These are phyloP conservation scores for Phytopythium montanum DNA, from an alignment of 352 stramenopile species.

Conservation along the genomic window DNA sequence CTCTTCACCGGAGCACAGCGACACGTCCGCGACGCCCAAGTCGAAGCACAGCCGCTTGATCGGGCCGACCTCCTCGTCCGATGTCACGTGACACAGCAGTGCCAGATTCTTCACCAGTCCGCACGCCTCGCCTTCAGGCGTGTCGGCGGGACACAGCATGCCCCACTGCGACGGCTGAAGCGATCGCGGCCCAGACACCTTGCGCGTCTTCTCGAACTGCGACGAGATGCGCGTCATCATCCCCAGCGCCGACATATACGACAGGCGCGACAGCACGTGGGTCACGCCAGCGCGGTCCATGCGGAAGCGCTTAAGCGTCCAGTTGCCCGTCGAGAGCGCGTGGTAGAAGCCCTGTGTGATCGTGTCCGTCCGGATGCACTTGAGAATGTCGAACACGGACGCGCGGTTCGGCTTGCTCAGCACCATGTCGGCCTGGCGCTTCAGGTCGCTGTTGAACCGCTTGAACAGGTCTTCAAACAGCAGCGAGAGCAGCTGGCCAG, in stretches of 20 bases:
- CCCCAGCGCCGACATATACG: slow-evolving; percentile 98
- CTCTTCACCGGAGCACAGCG: slow-evolving; percentile 93
- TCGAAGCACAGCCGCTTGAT: slow-evolving; percentile 97
- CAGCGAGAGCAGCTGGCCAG: slow-evolving; percentile 96
- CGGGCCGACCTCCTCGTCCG: slow-evolving; percentile 88
- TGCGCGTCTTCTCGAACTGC: slow-evolving; percentile 99
- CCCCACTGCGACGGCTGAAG: slow-evolving; percentile 99
- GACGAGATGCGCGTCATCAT: slow-evolving; percentile 99
- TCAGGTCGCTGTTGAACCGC: slow-evolving; percentile 98
- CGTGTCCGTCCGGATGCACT: slow-evolving; percentile 96
- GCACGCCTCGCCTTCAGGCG: slow-evolving; percentile 98
- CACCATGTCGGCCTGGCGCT: slow-evolving; percentile 96
- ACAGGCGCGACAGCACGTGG: slow-evolving; percentile 96
- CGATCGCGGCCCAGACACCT: slow-evolving; percentile 96
- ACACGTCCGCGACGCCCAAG: slow-evolving; percentile 96
- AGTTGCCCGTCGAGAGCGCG: slow-evolving; percentile 93
- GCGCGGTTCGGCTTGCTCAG: slow-evolving; percentile 97
- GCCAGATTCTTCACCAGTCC: slow-evolving; percentile 99
- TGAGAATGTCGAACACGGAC: slow-evolving; percentile 98
- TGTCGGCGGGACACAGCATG: slow-evolving; percentile 99
- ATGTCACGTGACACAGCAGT: slow-evolving; percentile 96
- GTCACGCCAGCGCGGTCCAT: slow-evolving; percentile 98
- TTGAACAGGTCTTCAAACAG: slow-evolving; percentile 99
- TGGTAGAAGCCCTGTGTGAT: slow-evolving; percentile 96
- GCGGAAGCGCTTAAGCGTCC: slow-evolving; percentile 99